phyloP scores from a whole-genome alignment of 805 yeast genomes.

The Brettanomyces custersianus region DNA sequence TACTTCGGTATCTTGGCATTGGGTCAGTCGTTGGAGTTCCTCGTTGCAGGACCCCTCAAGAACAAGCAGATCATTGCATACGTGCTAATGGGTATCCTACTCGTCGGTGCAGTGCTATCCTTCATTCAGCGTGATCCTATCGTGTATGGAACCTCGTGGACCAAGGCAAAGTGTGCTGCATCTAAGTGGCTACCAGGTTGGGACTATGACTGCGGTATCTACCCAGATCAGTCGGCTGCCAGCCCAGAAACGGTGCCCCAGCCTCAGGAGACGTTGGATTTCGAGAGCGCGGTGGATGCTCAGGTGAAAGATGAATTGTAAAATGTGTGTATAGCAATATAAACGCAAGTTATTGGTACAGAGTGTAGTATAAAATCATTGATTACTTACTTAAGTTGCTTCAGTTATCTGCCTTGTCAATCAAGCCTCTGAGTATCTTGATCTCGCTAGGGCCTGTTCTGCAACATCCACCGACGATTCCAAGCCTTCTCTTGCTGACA shows the following conservation, averaged over 20 bases:
- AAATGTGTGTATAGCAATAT: too few relatives aligned
- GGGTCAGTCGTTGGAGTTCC: slow-evolving; percentile 25
- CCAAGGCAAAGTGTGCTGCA: slow-evolving; percentile 51
- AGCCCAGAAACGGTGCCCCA: slow-evolving; percentile 2
- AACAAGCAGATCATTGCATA: slow-evolving; percentile 37
- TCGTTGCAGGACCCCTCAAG: slow-evolving; percentile 20
- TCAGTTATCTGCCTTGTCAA: slow-evolving; percentile 10
- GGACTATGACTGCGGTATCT: slow-evolving; percentile 82
- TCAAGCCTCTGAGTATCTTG: slow-evolving; percentile 8
- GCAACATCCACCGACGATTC: slow-evolving; percentile 70
- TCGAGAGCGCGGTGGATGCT: slow-evolving; percentile 10
- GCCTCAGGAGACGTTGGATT: too few relatives aligned
- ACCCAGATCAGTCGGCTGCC: slow-evolving; percentile 28
- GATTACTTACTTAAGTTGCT: too few relatives aligned
- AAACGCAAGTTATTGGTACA: too few relatives aligned
- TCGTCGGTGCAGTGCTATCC: slow-evolving; percentile 41
- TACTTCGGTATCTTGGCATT: slow-evolving; percentile 50
- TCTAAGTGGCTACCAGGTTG: slow-evolving; percentile 56
- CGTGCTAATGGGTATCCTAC: slow-evolving; percentile 36
- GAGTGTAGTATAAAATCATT: neutral
- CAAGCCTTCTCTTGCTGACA: slow-evolving; percentile 28
- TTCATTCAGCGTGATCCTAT: slow-evolving; percentile 62
- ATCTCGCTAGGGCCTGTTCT: slow-evolving; percentile 52
- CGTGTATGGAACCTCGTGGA: slow-evolving; percentile 76
- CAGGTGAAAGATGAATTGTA: slow-evolving; percentile 1